Evolutionary conservation across 805 yeast genomes (phyloP), one percentile per base, ranked within the genome.

Genomic region (Komagataella phaffii): DNA sequence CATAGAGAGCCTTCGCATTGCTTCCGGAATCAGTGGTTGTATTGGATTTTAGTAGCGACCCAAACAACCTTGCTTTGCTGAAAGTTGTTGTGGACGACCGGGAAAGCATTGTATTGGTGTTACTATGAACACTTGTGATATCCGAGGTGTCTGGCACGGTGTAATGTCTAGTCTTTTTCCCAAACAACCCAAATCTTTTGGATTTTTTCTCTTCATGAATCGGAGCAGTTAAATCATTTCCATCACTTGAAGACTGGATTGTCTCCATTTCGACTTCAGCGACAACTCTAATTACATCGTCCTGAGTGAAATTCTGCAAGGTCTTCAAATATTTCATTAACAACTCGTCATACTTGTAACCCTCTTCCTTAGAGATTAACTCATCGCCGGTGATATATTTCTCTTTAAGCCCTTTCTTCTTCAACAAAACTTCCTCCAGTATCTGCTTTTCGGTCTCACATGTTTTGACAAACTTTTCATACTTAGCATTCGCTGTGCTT

Each of bases 191-290:
- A 48, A 88, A 67, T 0, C 87, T 82, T 19, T 79, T 73, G 53
- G 76, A 77, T 61, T 85, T 86, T 64, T 81, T 79, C 48, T 74
- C 65, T 24, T 73, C 71, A 17, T 75, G 72, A 46, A 73, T 77
- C 45, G 77, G 76, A 53, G 84, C 70, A 10, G 83, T 71, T 58
- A 86, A 68, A 63, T 86, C 93, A 58, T 77, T 73, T 53, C 82
- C 90, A 1, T 84, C 87, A 1, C 93, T 89, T 50, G 85, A 88
- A 54, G 83, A 79, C 64, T 88, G 93, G 57, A 93, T 88, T 24
- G 93, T 81, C 64, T 91, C 97, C 50, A 91, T 82, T 59, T 85
- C 91, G 17, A 90, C 98, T 61, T 89, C 96, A 10, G 83, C 77
- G 45, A 74, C 73, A 19, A 93, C 83, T 54, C 95, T 77, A 30